Base-by-base conservation (phyloP, 805 yeast species). In the Kluyveromyces aestuarii region DNA sequence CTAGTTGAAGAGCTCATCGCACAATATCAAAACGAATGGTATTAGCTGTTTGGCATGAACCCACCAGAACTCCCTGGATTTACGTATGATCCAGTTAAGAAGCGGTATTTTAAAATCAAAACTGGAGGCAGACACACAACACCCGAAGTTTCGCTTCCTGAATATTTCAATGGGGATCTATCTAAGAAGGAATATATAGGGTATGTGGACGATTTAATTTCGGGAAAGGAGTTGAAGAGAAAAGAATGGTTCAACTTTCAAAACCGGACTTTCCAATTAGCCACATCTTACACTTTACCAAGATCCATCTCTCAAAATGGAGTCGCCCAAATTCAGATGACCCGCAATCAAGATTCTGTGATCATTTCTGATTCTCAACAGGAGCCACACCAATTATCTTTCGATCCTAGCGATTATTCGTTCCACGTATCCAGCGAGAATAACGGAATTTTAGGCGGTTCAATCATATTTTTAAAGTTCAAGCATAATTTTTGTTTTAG, bases 51-150 rank as follows among this genome's bases (percentile, higher is more conserved):
- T 2, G 10, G 7, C 27, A 43, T 33, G 39, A 44, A 25, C n/a
- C 35, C 21, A 11, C 52, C 53, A n/a, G 49, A 55, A 14, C 37
- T 62, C 33, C 67, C 67, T 18, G 68, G 66, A 4, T 57, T 58
- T 25, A 58, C 60, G 39, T 63, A 48, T 44, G 66, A 63, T 48
- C 48, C 52, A 25, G 56, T 50, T 37, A 54, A 52, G 17, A 54
- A 54, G 27, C 53, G 62, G 18, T 63, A 63, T 46, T 63, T 63
- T 46, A 50, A 47, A 25, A 10, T 11, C 8, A 27, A 43, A 21
- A 14, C 27, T 16, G 27, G 39, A 8, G 17, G 17, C 7, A 43
- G 45, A 19, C 13, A 17, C 17, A 11, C 14, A n/a, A 8, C 27
- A 17, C 18, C 18, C 9, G 17, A 43, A 35, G 18, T 38, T 11